These are phyloP conservation scores for Paramyrothecium sp. DNA, from an alignment of 2,329 filamentous ascomycete species.

Conservation along the genomic window DNA sequence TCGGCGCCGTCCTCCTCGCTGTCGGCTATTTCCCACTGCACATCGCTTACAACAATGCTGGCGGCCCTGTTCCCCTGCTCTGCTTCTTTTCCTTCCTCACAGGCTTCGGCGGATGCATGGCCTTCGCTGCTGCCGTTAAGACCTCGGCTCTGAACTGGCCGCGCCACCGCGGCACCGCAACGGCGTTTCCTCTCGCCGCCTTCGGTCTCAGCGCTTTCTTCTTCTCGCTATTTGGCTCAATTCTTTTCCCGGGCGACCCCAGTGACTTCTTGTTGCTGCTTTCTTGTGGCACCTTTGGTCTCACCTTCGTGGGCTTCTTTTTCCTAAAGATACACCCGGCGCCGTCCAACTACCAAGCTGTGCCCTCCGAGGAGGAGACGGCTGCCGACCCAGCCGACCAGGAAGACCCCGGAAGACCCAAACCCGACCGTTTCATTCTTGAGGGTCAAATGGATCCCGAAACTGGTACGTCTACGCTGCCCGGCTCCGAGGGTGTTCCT, in stretches of 20 bases:
- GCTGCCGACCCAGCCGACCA: conserved; percentile 36
- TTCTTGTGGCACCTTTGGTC: conserved; percentile 71
- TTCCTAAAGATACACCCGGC: conserved; percentile 76
- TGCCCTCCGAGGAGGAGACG: conserved; percentile 38
- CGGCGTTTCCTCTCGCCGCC: conserved; percentile 86
- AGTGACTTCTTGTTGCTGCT: conserved; percentile 78
- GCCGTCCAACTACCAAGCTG: conserved; percentile 51
- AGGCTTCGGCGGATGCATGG: conserved; percentile 84
- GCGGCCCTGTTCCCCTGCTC: conserved; percentile 57
- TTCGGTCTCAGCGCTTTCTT: conserved; percentile 97
- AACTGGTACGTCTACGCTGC: conserved; percentile 60
- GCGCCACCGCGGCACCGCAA: conserved; percentile 85
- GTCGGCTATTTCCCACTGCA: conserved; percentile 86
- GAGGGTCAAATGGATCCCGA: conserved; percentile 37
- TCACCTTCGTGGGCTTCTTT: conserved; percentile 77
- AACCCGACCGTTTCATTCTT: conserved; percentile 14
- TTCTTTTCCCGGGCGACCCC: conserved; percentile 81
- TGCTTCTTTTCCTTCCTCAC: conserved; percentile 85
- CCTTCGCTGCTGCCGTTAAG: conserved; percentile 88
- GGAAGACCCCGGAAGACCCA: conserved; percentile 41
- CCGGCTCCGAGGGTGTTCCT: neutral
- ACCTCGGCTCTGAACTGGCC: conserved; percentile 88
- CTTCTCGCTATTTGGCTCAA: conserved; percentile 76
- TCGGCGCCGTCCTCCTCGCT: conserved; percentile 71
- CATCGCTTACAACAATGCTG: conserved; percentile 69